phyloP scores from a whole-genome alignment of 306 rosid species.

The Ceratonia siliqua region DNA sequence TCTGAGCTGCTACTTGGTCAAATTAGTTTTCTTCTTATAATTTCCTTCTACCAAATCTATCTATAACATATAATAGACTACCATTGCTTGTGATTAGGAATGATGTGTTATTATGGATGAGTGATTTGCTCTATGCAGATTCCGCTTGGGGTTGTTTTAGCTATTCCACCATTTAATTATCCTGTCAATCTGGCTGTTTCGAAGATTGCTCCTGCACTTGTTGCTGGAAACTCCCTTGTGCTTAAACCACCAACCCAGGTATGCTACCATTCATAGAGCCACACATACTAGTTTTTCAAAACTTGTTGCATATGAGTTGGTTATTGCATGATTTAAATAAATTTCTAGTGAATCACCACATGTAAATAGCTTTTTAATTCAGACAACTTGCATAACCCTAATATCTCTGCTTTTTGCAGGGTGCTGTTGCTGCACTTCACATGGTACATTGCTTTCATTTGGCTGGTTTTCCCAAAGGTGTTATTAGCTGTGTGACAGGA shows the following conservation, averaged over 20 bases:
- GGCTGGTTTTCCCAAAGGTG: constrained; percentile 89
- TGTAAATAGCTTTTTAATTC: neutral
- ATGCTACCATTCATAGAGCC: constrained; percentile 8
- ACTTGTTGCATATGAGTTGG: neutral
- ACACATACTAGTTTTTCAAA: neutral
- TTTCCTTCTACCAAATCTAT: neutral
- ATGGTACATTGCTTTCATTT: constrained; percentile 92
- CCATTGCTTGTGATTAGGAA: neutral
- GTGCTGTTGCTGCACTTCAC: constrained; percentile 80
- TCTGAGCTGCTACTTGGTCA: neutral
- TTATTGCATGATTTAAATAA: neutral
- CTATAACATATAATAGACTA: neutral
- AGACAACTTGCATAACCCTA: neutral
- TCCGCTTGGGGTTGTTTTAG: constrained; percentile 89
- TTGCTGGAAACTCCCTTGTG: constrained; percentile 91
- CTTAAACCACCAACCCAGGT: constrained; percentile 99
- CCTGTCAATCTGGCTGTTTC: constrained; percentile 94
- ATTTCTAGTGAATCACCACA: neutral
- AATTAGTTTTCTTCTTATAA: neutral
- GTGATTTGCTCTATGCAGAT: constrained; percentile 51
- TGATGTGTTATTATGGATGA: neutral
- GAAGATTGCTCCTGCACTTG: constrained; percentile 81
- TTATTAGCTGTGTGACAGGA: constrained; percentile 78
- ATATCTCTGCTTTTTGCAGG: constrained; percentile 45
- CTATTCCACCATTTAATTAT: constrained; percentile 91